phyloP scores from a whole-genome alignment of 495 filamentous ascomycete species.

The Clavariopsis aquatica region DNA sequence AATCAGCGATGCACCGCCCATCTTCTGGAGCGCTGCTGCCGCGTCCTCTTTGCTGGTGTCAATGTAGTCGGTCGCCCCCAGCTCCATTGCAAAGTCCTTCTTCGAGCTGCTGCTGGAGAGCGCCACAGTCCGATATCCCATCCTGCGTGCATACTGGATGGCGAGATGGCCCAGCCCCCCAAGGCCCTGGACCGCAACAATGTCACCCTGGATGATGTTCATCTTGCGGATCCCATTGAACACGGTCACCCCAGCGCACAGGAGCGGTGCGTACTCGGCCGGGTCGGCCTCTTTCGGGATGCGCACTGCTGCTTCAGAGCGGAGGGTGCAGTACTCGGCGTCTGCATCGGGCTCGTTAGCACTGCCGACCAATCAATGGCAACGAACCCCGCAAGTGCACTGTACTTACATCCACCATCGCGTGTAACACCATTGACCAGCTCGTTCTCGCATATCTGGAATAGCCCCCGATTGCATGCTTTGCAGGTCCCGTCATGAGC shows the following conservation, averaged over 20 bases:
- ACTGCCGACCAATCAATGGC: background rate
- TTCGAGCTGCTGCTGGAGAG: slow-evolving; percentile 60
- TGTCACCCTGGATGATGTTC: slow-evolving; percentile 57
- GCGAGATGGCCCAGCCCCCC: slow-evolving; percentile 70
- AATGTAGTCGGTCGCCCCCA: slow-evolving; percentile 70
- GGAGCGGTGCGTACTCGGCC: slow-evolving; percentile 63
- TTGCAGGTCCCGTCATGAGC: slow-evolving; percentile 51
- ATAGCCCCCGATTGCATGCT: slow-evolving; percentile 46
- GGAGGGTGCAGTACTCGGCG: slow-evolving; percentile 64
- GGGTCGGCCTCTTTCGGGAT: slow-evolving; percentile 61
- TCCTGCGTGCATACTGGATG: slow-evolving; percentile 63
- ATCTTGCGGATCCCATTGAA: slow-evolving; percentile 71
- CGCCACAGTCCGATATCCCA: slow-evolving; percentile 67
- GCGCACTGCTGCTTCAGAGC: slow-evolving; percentile 63
- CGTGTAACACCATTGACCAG: slow-evolving; percentile 46
- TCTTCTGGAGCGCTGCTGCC: slow-evolving; percentile 52
- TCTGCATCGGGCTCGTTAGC: slow-evolving; percentile 40
- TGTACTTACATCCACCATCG: slow-evolving; percentile 49
- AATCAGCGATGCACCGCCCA: slow-evolving; percentile 65
- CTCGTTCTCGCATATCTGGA: slow-evolving; percentile 51
- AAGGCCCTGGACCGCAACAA: slow-evolving; percentile 52
- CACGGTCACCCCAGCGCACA: slow-evolving; percentile 72
- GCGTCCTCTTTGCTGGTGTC: slow-evolving; percentile 59
- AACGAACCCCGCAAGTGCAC: too few species aligned
- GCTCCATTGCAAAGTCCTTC: slow-evolving; percentile 57